Conservation (phyloP, 2,329 filamentous ascomycete species). For the Albifimbria verrucaria region DNA sequence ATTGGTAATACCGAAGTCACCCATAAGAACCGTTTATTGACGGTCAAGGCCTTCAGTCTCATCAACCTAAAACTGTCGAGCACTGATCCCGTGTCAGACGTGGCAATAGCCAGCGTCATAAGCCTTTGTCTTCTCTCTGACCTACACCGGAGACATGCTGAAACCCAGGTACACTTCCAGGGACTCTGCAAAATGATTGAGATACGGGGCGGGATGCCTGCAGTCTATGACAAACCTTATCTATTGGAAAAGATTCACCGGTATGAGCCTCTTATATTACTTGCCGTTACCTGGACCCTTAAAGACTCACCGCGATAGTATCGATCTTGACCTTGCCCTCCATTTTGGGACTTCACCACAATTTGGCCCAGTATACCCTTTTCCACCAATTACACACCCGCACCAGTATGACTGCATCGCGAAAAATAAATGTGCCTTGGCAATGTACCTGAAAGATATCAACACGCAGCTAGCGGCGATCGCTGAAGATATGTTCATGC, state of each 20-base stretch:
- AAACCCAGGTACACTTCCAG: constrained; percentile 24
- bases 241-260: constrained; percentile 9
- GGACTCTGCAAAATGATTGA: constrained; percentile 25
- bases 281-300: not conserved
- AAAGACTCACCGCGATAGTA: not conserved
- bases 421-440: not conserved
- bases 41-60: constrained; percentile 13
- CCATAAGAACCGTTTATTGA: not conserved
- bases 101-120: constrained; percentile 24
- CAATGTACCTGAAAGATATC: not conserved
- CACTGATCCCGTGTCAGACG: constrained; percentile 18
- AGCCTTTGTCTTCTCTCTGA: constrained; percentile 20
- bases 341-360: constrained; percentile 1
- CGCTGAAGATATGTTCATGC: not conserved
- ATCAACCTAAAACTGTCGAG: constrained; percentile 24
- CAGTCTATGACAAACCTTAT: constrained; percentile 7
- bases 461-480: not conserved
- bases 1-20: constrained; percentile 4
- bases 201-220: constrained; percentile 24
- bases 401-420: too few species aligned
- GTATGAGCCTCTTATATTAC: constrained; percentile 2
- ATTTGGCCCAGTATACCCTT: not conserved
- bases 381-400: too few species aligned
- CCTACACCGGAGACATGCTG: constrained; percentile 14
- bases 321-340: constrained; percentile 9